A percentile compares a stretch with the other conserved stretches of the same genome.
Conservation (phyloP, 345 rosid genomes). For the Aegle marmelos region DNA sequence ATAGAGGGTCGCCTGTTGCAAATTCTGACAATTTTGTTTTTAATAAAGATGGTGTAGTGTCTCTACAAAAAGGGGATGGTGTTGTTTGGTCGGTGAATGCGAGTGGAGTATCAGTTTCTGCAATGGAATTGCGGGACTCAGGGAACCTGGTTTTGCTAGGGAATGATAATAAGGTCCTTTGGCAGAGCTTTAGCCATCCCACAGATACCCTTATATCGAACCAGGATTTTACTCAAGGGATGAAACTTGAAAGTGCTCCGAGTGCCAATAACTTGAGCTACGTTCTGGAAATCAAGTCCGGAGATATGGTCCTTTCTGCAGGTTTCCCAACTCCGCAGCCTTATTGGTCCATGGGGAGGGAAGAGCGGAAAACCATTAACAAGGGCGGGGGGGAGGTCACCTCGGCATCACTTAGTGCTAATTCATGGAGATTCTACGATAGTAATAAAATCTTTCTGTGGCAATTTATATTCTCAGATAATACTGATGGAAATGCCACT, state of each 20-base stretch:
- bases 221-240: constrained; percentile 61
- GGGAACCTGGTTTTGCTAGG: constrained; percentile 77
- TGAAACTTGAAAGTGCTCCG: constrained; percentile 65
- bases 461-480: constrained; percentile 48
- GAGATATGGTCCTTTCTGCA: constrained; percentile 69
- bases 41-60: constrained; percentile 49
- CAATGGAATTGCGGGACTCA: constrained; percentile 66
- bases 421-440: constrained; percentile 84
- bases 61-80: constrained; percentile 36
- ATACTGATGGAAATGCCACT: constrained; percentile 42
- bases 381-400: constrained; percentile 41
- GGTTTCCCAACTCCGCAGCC: constrained; percentile 58
- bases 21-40: constrained; percentile 63
- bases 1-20: constrained; percentile 57
- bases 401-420: constrained; percentile 45
- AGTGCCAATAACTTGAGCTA: constrained; percentile 52
- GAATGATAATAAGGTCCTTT: constrained; percentile 31
- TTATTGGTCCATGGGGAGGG: constrained; percentile 77
- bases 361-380: constrained; percentile 36
- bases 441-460: constrained; percentile 39
- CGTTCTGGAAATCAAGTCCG: constrained; percentile 71
- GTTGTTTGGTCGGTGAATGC: constrained; percentile 65
- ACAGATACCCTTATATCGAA: constrained; percentile 60
- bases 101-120: constrained; percentile 47
- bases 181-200: constrained; percentile 95